Base-by-base conservation (phyloP, 106 monocot genomes). In the Alisma plantagoaquatica region DNA sequence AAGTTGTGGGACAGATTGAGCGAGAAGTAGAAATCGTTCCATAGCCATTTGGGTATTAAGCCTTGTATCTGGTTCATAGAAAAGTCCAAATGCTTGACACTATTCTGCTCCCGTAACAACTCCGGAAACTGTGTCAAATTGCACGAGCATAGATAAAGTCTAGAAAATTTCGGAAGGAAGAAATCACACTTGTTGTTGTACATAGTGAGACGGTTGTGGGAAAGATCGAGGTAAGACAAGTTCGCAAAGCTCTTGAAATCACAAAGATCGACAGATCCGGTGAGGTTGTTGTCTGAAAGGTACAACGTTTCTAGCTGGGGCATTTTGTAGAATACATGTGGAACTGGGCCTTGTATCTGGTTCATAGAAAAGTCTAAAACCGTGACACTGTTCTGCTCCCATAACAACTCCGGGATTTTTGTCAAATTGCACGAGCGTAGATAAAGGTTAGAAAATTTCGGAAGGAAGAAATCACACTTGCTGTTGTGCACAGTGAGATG, bases 291-390 rank as follows among this genome's bases (percentile, higher is more conserved):
- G 8, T 1, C n/a, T 0, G 84, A 84, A 33, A 91, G 71, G 61
- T 91, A 84, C 29, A 91, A 32, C 2, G 77, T 69, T 55, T 80
- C 90, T 0, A 91, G 64, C 21, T 77, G 62, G 6, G 0, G 2
- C 41, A 91, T 41, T 0, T 60, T 47, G 14, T 77, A 54, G 17
- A 91, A 32, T 11, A 41, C 42, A 3, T n/a, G 14, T 33, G 84
- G 90, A 30, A 91, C 75, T 18, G 2, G 2, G 17, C 91, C 91
- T 44, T 9, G 10, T 53, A 91, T 73, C 1, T 29, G 33, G 63
- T 84, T 91, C 19, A 42, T 51, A 19, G 91, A 91, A 29, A 91
- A 74, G 59, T 84, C 91, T 23, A 91, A 41, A 8, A 21, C 11
- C 28, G 2, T 51, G 3, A 75, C 63, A 12, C 9, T 25, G 33